Evolutionary conservation across 805 yeast species (phyloP).

Genomic region (Lipomyces spencermartinsiae): DNA sequence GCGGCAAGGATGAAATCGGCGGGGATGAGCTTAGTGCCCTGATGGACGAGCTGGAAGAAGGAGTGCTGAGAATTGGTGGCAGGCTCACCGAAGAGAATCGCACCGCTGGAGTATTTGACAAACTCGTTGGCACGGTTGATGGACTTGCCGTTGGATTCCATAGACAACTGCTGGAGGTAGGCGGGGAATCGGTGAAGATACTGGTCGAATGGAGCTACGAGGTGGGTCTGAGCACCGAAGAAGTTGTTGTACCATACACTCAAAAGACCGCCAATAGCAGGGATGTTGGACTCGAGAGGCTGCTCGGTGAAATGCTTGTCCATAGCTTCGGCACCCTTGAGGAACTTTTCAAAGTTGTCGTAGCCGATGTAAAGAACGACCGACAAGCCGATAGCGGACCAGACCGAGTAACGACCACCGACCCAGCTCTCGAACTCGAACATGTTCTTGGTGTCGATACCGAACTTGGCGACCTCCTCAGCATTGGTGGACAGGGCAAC

Average conservation of each 20-base stretch:
- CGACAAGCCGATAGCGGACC: slow-evolving; percentile 98
- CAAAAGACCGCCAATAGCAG: slow-evolving; percentile 89
- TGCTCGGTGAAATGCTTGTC: slow-evolving; percentile 87
- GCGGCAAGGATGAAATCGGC: slow-evolving; percentile 97
- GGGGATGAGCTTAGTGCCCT: slow-evolving; percentile 97
- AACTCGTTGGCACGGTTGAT: slow-evolving; percentile 91
- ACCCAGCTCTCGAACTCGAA: slow-evolving; percentile 99
- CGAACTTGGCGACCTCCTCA: slow-evolving; percentile 87
- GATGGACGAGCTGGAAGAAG: slow-evolving; percentile 99
- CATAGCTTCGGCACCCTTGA: slow-evolving; percentile 97
- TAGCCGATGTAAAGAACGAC: slow-evolving; percentile 94
- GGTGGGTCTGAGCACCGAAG: slow-evolving; percentile 96
- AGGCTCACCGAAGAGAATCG: slow-evolving; percentile 97
- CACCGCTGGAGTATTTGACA: slow-evolving; percentile 94
- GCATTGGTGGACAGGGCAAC: slow-evolving; percentile 96
- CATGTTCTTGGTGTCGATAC: slow-evolving; percentile 97
- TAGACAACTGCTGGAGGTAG: slow-evolving; percentile 95
- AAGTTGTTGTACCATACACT: slow-evolving; percentile 99
- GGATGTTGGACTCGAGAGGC: slow-evolving; percentile 89
- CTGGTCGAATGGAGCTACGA: slow-evolving; percentile 98
- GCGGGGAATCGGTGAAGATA: slow-evolving; percentile 99
- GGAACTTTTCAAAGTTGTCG: slow-evolving; percentile 89
- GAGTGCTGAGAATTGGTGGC: slow-evolving; percentile 99
- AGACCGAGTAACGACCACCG: slow-evolving; percentile 99
- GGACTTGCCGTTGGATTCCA: slow-evolving; percentile 99